Conservation (phyloP, 148 eudicot species). For the Vaccinium macrocarpon region DNA sequence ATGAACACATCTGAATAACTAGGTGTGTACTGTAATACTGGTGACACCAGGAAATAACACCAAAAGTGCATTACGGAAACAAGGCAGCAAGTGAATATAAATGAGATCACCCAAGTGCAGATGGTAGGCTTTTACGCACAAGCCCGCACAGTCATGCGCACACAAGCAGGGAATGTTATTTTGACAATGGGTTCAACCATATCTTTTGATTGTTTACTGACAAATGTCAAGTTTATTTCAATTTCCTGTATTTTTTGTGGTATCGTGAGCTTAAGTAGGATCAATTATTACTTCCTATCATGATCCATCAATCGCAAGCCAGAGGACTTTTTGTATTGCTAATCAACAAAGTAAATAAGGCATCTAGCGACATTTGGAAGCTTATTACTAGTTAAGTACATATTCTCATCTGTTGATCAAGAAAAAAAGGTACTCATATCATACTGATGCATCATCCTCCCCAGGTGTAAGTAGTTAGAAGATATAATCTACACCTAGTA, state of each 20-base stretch:
- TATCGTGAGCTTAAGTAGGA: background rate
- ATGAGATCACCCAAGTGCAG: background rate
- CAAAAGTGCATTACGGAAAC: background rate
- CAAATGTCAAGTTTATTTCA: background rate
- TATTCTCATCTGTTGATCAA: no score
- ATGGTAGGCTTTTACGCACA: background rate
- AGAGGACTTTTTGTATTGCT: background rate
- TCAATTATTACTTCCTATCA: background rate
- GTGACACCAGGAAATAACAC: background rate
- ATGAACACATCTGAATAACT: background rate
- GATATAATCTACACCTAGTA: background rate
- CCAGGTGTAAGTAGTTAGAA: background rate
- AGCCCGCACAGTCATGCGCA: no score
- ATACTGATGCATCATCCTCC: background rate
- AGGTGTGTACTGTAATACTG: background rate
- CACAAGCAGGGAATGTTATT: background rate
- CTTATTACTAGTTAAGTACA: background rate
- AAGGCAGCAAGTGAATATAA: background rate
- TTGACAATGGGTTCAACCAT: background rate
- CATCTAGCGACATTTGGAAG: background rate
- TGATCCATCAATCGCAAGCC: background rate
- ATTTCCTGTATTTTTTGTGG: background rate
- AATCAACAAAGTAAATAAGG: background rate
- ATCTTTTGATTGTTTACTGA: background rate
- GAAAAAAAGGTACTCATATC: no score